Conservation (phyloP, 805 yeast species). For the Ogataea kodamae region DNA sequence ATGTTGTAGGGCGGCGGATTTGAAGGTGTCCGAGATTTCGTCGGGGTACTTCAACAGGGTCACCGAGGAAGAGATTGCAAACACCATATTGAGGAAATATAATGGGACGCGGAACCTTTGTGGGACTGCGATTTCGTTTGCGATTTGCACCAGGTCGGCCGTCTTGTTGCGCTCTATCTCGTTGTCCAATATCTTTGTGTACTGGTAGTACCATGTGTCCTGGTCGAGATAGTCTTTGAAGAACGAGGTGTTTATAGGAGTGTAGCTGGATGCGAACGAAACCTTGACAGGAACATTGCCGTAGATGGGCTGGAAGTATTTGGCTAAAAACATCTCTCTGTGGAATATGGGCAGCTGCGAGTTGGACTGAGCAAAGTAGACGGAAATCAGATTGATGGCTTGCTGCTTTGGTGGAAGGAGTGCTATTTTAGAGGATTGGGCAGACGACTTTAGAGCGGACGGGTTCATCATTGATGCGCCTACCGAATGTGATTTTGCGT, state of each 20-base stretch:
- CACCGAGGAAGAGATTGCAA: slow-evolving; percentile 77
- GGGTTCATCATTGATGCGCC: slow-evolving; percentile 27
- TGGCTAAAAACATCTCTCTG: slow-evolving; percentile 66
- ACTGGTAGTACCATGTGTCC: slow-evolving; percentile 47
- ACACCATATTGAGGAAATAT: slow-evolving; percentile 70
- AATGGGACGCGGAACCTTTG: slow-evolving; percentile 47
- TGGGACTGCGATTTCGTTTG: slow-evolving; percentile 44
- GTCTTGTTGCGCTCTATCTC: slow-evolving; percentile 21
- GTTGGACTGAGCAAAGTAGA: slow-evolving; percentile 75
- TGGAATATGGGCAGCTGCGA: slow-evolving; percentile 82
- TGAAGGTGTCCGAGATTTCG: slow-evolving; percentile 65
- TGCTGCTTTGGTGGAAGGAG: slow-evolving; percentile 64
- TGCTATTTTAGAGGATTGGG: slow-evolving; percentile 37
- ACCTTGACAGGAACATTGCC: slow-evolving; percentile 57
- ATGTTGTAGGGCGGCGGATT: slow-evolving; percentile 58
- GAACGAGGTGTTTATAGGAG: slow-evolving; percentile 39
- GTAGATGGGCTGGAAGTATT: slow-evolving; percentile 74
- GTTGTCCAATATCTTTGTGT: slow-evolving; percentile 35
- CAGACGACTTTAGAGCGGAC: slow-evolving; percentile 24
- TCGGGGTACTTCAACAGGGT: slow-evolving; percentile 66
- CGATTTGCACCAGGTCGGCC: slow-evolving; percentile 34
- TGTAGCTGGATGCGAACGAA: slow-evolving; percentile 56
- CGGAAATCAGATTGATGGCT: slow-evolving; percentile 62
- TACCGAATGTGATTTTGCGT: slow-evolving; percentile 9
- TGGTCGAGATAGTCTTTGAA: slow-evolving; percentile 30